Evolutionary conservation across 148 eudicot genomes (phyloP).

Genomic region (Camellia japonica): DNA sequence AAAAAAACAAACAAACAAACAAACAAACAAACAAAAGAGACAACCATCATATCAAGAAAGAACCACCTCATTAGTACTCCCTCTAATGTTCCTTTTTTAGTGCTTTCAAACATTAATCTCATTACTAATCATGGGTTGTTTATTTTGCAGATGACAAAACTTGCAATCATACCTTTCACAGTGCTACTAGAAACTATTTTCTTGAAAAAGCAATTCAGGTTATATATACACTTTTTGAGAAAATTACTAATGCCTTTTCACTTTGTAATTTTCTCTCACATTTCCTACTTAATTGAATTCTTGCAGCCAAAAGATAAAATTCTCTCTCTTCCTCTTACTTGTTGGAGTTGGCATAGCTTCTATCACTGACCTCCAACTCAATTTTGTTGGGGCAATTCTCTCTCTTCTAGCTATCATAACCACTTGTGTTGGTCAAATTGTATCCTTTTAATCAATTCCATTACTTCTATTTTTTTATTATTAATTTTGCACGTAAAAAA

Average conservation of each 20-base stretch:
- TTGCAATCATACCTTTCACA: constrained; percentile 93
- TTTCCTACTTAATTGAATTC: background rate
- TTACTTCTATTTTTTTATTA: background rate
- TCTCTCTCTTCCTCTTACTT: constrained; percentile 63
- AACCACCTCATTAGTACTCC: no score
- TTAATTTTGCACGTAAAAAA: no score
- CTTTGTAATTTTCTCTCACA: background rate
- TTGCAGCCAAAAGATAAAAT: constrained; percentile 76
- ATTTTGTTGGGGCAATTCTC: constrained; percentile 68
- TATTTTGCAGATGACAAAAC: constrained; percentile 69
- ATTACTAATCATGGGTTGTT: background rate
- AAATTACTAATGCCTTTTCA: background rate
- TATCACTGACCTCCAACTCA: constrained; percentile 86
- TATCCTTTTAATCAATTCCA: constrained; percentile 35
- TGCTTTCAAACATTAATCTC: no score
- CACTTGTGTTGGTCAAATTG: constrained; percentile 93
- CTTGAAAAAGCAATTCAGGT: constrained; percentile 92
- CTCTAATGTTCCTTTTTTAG: no score
- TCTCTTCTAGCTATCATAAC: constrained; percentile 82
- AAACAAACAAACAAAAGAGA: no score
- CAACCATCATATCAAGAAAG: no score
- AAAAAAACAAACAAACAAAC: no score
- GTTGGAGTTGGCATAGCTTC: constrained; percentile 92
- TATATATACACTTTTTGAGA: background rate
- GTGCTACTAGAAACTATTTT: constrained; percentile 81